phyloP scores from a whole-genome alignment of 2,329 filamentous ascomycete genomes.

The Ophiocordyceps robertsii region DNA sequence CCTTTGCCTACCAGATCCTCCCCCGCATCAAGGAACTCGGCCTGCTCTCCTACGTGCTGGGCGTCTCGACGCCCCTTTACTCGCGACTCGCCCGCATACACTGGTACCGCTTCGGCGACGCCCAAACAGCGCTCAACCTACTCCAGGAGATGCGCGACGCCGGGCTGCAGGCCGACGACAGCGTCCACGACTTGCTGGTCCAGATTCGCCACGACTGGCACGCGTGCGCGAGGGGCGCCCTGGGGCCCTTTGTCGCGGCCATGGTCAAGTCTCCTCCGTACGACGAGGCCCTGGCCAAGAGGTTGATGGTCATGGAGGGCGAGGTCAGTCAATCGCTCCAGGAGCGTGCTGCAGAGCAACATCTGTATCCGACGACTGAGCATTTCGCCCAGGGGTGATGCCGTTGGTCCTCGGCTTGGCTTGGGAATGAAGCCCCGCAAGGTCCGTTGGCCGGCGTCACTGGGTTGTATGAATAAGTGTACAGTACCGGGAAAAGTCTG shows the following conservation, averaged over 20 bases:
- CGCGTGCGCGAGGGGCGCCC: constrained; percentile 20
- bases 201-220: constrained; percentile 19
- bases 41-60: constrained; percentile 56
- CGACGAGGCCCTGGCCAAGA: constrained; percentile 13
- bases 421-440: too few species aligned
- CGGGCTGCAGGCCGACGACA: constrained; percentile 42
- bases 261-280: constrained; percentile 23
- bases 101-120: constrained; percentile 48
- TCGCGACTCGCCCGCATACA: constrained; percentile 49
- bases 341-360: not conserved
- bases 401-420: too few species aligned
- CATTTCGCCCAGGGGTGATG: too few species aligned
- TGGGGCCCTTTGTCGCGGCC: constrained; percentile 24
- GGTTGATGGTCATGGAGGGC: constrained; percentile 13
- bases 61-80: constrained; percentile 57
- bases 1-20: constrained; percentile 45
- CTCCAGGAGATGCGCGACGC: constrained; percentile 53
- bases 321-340: constrained; percentile 4
- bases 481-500: too few species aligned
- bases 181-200: constrained; percentile 12
- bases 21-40: constrained; percentile 56
- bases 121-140: constrained; percentile 37
- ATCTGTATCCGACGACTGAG: too few species aligned
- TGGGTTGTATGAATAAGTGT: too few species aligned
- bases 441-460: too few species aligned